Percentiles rank a stretch among this genome's conserved stretches.
Conservation (phyloP, 2,329 filamentous ascomycete species). For the Nemania bipapillata region DNA sequence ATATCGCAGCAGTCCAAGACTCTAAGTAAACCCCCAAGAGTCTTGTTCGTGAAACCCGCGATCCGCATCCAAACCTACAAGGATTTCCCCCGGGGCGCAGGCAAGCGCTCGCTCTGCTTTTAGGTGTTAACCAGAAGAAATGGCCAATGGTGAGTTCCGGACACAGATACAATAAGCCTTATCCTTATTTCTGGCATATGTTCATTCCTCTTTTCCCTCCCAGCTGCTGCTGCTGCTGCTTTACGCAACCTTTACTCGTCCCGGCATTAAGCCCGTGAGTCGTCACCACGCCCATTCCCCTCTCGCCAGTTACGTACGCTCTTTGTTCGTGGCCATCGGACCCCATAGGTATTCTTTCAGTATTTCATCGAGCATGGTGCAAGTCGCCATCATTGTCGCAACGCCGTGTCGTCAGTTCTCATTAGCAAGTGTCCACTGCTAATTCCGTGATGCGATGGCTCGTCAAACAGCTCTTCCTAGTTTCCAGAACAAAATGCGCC, state of each 20-base stretch:
- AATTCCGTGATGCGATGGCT: slow-evolving; percentile 48
- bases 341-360: neutral
- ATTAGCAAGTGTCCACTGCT: slow-evolving; percentile 39
- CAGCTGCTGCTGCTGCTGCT: neutral
- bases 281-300: neutral
- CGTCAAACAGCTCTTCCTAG: slow-evolving; percentile 47
- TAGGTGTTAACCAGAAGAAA: slow-evolving; percentile 8
- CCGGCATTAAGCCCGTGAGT: neutral
- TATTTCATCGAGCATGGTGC: slow-evolving; percentile 24
- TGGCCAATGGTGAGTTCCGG: slow-evolving; percentile 34
- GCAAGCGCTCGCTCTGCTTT: slow-evolving; percentile 3
- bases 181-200: slow-evolving; percentile 6
- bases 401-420: slow-evolving; percentile 3
- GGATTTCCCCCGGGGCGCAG: slow-evolving; percentile 16
- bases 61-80: slow-evolving; percentile 21
- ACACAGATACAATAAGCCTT: slow-evolving; percentile 21
- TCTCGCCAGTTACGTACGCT: neutral
- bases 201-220: neutral
- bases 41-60: slow-evolving; percentile 22
- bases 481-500: slow-evolving; percentile 45
- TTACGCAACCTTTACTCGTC: too few relatives aligned
- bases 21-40: slow-evolving; percentile 20
- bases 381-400: slow-evolving; percentile 1
- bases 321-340: slow-evolving; percentile 15
- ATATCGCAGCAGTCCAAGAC: slow-evolving; percentile 17